phyloP scores from a whole-genome alignment of 192 early-diverging fungal species.

The Tieghemiomyces parasiticus region DNA sequence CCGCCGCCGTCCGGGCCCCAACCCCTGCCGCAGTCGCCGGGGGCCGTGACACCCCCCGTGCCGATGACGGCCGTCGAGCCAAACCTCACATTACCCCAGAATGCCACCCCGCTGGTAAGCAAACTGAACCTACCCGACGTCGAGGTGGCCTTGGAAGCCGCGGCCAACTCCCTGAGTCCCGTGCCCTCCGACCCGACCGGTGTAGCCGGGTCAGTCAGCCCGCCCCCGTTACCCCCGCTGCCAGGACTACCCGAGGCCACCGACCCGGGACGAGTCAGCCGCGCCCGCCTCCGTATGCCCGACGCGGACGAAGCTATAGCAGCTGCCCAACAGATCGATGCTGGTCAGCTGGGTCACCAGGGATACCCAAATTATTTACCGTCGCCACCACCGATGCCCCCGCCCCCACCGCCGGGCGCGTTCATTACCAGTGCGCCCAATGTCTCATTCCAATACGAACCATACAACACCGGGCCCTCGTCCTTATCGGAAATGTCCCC shows the following conservation, averaged over 20 bases:
- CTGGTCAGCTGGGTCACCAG: not conserved
- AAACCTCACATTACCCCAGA: too few species aligned
- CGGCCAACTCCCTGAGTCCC: too few species aligned
- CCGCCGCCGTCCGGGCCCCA: too few species aligned
- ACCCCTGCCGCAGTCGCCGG: too few species aligned
- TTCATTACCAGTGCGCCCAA: too few species aligned
- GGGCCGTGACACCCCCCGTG: too few species aligned
- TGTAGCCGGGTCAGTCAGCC: not conserved
- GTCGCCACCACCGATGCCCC: not conserved
- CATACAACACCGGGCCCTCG: too few species aligned
- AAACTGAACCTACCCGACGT: too few species aligned
- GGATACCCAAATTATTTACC: not conserved
- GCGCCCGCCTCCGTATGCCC: not conserved
- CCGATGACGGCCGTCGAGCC: too few species aligned
- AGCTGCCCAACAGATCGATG: not conserved
- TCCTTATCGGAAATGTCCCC: not conserved
- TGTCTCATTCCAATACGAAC: not conserved
- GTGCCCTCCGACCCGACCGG: too few species aligned
- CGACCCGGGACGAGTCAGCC: not conserved
- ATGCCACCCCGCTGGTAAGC: too few species aligned
- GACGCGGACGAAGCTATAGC: not conserved
- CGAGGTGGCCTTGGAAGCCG: too few species aligned
- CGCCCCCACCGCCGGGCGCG: not conserved
- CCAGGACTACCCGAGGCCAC: not conserved
- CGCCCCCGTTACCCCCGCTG: not conserved